Base-by-base conservation (phyloP, 768 basidiomycete species). In the Amanita exitialis region DNA sequence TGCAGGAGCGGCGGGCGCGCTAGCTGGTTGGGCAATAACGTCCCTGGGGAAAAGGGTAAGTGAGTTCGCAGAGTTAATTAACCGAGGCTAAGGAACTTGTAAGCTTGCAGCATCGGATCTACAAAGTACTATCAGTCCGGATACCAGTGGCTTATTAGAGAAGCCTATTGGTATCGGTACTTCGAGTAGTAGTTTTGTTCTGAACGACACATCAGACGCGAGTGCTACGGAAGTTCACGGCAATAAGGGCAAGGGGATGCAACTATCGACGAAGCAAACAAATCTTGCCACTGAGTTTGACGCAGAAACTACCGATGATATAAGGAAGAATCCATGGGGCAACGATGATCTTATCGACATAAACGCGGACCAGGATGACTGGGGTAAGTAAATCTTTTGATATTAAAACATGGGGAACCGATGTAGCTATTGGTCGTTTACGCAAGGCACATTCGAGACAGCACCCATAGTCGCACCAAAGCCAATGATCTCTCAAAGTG, bases 11-110 rank as follows among this genome's bases (percentile, higher is more conserved):
- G 95, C 94, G 15, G 86, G 89, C 6, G 87, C 84, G 15, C 69
- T 99, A 3, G 94, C 95, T 12, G 91, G 93, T 5, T 98, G 95
- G 95, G 95, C 95, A 1, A 90, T 97, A 38, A 87, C 91, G 3
- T 92, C 88, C 0, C 60, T 97, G 0, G 83, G 87, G 23, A 93
- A 82, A 68, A 88, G 86, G 73, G 88, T 87, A 48, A 27, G 68
- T 49, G 10, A 42, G 18, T 7, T 16, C 4, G 47, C 23, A 20
- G 4, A 28, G 7, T 41, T 53, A 36, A 18, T 18, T 27, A 51
- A 3, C 6, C 4, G 46, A n/a, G 43, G n/a, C 35, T 36, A 16
- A 44, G 13, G 38, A 38, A n/a, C 15, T n/a, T 20, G 23, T 16
- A 16, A 88, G 87, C 78, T 92, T 44, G 80, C 81, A 6, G 67